These are phyloP conservation scores for Ceratobasidium sp. DNA, from an alignment of 1,284 basidiomycete genomes.

Conservation along the genomic window DNA sequence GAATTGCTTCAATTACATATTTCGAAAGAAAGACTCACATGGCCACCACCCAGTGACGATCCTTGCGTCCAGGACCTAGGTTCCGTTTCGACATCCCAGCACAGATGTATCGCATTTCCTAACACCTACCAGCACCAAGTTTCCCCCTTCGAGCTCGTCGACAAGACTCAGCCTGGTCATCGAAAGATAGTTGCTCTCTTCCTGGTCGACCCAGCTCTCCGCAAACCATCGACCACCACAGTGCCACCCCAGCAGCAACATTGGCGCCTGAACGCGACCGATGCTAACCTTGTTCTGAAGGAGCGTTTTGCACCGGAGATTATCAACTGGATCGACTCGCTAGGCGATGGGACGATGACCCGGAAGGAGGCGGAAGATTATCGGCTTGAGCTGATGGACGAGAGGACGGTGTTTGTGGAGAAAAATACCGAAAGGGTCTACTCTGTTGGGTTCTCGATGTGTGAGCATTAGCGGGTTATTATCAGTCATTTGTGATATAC, in stretches of 20 bases:
- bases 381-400: constrained; percentile 54
- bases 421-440: neutral
- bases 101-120: constrained; percentile 59
- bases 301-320: constrained; percentile 48
- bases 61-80: constrained; percentile 53
- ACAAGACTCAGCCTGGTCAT: constrained; percentile 59
- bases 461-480: neutral
- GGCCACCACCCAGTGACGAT: neutral
- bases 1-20: neutral
- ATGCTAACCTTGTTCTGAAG: constrained; percentile 4
- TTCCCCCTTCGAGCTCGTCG: constrained; percentile 57
- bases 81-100: constrained; percentile 53
- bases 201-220: constrained; percentile 61
- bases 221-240: constrained; percentile 56
- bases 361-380: constrained; percentile 52
- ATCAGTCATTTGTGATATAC: too few species aligned
- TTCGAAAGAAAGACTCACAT: neutral
- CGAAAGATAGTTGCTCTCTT: constrained; percentile 63
- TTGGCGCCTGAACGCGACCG: constrained; percentile 52
- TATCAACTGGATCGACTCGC: constrained; percentile 46
- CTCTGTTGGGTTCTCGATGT: neutral
- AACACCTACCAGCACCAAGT: constrained; percentile 62
- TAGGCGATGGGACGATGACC: constrained; percentile 48
- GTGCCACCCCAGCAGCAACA: constrained; percentile 60
- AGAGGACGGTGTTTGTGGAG: constrained; percentile 42